Conservation (phyloP, 2,329 filamentous ascomycete species). For the Fusarium sterilihyphosum region DNA sequence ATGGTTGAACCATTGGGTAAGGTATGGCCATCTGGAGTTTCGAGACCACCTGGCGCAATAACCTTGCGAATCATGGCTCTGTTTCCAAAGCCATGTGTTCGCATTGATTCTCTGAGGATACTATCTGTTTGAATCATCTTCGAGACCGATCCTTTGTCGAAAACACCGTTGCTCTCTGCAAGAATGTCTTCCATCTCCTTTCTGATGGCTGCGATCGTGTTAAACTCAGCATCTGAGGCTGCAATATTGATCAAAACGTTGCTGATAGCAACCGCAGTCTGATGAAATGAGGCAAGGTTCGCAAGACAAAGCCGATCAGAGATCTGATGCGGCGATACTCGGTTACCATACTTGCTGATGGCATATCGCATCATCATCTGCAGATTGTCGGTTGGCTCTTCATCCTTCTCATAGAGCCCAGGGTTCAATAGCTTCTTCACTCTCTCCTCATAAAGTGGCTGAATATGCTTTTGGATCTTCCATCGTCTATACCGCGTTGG, state of each 20-base stretch:
- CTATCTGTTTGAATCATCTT: slow-evolving; percentile 54
- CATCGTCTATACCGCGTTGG: slow-evolving; percentile 28
- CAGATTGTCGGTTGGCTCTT: slow-evolving; percentile 20
- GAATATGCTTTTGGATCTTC: slow-evolving; percentile 25
- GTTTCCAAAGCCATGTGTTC: slow-evolving; percentile 47
- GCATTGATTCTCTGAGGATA: slow-evolving; percentile 54
- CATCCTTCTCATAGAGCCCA: background rate
- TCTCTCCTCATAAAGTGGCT: slow-evolving; percentile 4
- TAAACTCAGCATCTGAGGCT: slow-evolving; percentile 48
- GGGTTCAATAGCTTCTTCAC: background rate
- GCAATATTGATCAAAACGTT: slow-evolving; percentile 54
- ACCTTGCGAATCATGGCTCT: slow-evolving; percentile 46
- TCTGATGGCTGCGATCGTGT: slow-evolving; percentile 50
- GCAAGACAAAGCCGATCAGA: slow-evolving; percentile 32
- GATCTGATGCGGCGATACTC: slow-evolving; percentile 42
- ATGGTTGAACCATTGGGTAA: slow-evolving; percentile 47
- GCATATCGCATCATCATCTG: slow-evolving; percentile 37
- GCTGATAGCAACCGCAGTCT: slow-evolving; percentile 51
- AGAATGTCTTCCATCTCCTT: slow-evolving; percentile 48
- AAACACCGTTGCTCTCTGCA: slow-evolving; percentile 16
- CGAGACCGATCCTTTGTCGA: slow-evolving; percentile 52
- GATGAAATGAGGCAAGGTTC: slow-evolving; percentile 53
- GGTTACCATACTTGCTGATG: slow-evolving; percentile 23
- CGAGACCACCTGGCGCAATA: slow-evolving; percentile 38
- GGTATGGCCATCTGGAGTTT: slow-evolving; percentile 46